Conservation (phyloP, 2,329 filamentous ascomycete genomes). For the Ophiostoma sp. region DNA sequence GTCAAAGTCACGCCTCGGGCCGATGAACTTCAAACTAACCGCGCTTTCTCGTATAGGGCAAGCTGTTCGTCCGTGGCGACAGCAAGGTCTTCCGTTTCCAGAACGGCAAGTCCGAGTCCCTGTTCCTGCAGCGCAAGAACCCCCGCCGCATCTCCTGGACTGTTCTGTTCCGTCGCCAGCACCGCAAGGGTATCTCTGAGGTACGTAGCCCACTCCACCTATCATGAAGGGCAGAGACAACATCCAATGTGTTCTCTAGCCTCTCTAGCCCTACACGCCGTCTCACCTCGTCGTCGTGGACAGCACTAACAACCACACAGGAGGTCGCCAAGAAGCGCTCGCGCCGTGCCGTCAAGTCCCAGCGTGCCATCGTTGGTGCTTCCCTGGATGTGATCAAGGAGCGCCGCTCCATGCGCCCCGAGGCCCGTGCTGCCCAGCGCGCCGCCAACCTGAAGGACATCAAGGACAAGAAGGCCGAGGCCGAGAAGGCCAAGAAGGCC, state of each 20-base stretch:
- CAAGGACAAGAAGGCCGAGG: slow-evolving; percentile 96
- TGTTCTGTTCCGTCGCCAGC: slow-evolving; percentile 93
- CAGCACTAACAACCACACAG: slow-evolving; percentile 47
- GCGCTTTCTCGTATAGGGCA: slow-evolving; percentile 60
- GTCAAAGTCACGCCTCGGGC: neutral
- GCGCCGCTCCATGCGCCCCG: slow-evolving; percentile 88
- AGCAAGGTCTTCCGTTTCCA: slow-evolving; percentile 99
- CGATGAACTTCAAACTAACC: neutral
- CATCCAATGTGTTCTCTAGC: too few species aligned
- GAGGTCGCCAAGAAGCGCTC: slow-evolving; percentile 99
- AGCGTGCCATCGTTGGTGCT: slow-evolving; percentile 98
- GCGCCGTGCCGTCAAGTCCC: slow-evolving; percentile 94
- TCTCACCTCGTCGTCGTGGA: neutral
- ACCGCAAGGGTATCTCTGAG: slow-evolving; percentile 99
- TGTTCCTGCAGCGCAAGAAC: slow-evolving; percentile 99
- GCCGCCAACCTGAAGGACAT: slow-evolving; percentile 87
- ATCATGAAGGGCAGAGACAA: too few species aligned
- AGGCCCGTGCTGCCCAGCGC: slow-evolving; percentile 89
- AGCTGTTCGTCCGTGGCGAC: slow-evolving; percentile 99
- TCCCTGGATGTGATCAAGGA: slow-evolving; percentile 99
- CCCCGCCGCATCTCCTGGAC: slow-evolving; percentile 99
- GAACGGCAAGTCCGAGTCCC: slow-evolving; percentile 98
- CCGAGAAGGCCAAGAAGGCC: slow-evolving; percentile 90
- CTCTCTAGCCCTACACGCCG: neutral
- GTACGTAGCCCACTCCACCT: slow-evolving; percentile 50